A percentile compares a stretch with the other conserved stretches of the same genome.
phyloP scores from a whole-genome alignment of 139 green algal species.

The Marvania coccoides region DNA sequence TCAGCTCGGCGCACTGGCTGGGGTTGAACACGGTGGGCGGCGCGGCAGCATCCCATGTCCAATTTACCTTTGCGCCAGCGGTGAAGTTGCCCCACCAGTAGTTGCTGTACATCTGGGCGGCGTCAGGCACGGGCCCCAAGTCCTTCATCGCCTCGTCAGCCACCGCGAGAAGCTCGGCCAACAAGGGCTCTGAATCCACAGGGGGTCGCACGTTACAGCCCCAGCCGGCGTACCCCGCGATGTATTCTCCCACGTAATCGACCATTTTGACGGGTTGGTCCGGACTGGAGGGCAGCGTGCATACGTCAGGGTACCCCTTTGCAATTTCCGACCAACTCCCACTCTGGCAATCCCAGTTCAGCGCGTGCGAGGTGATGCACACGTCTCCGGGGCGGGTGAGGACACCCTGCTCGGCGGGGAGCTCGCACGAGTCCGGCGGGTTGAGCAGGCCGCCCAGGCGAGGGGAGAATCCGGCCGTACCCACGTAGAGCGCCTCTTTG shows the following conservation, averaged over 20 bases:
- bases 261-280: background rate
- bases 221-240: background rate
- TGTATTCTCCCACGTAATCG: background rate
- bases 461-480: constrained; percentile 1
- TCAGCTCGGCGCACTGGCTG: constrained; percentile 2
- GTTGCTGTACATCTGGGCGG: background rate
- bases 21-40: background rate
- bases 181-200: background rate
- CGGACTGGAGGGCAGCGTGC: background rate
- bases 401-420: background rate
- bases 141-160: no score
- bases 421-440: background rate
- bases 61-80: background rate
- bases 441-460: background rate
- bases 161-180: background rate
- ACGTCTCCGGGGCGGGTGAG: background rate
- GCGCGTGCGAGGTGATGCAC: background rate
- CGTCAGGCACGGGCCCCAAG: no score
- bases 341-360: constrained; percentile 10
- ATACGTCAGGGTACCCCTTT: background rate
- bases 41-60: background rate
- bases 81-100: background rate
- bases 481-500: background rate
- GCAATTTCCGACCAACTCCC: background rate
- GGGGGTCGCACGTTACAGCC: background rate